Percentiles rank a stretch among this genome's conserved stretches.
phyloP scores from a whole-genome alignment of 2,329 filamentous ascomycete genomes.

The Acephala macrosclerotiorum region DNA sequence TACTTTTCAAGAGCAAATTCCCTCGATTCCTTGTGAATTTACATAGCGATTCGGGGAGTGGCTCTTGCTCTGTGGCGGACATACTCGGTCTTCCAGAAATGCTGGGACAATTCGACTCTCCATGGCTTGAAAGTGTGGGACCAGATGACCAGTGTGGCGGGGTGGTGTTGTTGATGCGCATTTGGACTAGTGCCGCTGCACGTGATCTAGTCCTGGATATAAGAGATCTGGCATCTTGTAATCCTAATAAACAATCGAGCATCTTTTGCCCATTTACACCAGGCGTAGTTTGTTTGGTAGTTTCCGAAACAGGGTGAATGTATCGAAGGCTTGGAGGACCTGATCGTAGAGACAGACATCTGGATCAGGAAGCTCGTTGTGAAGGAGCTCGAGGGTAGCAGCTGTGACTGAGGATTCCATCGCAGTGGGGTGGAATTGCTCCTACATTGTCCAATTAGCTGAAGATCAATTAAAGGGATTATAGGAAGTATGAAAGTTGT shows the following conservation, averaged over 20 bases:
- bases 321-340: neutral
- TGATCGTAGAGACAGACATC: neutral
- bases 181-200: no score
- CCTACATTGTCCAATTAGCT: neutral
- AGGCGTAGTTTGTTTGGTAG: neutral
- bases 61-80: no score
- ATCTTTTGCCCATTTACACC: no score
- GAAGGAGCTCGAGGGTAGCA: neutral
- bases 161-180: no score
- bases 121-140: neutral
- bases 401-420: neutral
- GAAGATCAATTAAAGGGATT: neutral
- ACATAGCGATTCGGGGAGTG: no score
- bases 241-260: no score
- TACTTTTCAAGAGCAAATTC: no score
- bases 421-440: neutral
- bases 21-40: no score
- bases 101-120: neutral
- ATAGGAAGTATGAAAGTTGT: neutral
- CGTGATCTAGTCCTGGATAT: no score
- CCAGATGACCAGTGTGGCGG: no score
- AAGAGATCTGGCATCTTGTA: no score
- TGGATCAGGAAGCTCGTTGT: neutral
- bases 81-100: neutral
- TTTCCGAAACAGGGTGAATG: neutral